Evolutionary conservation across 2,329 filamentous ascomycete genomes (phyloP).

Genomic region (Aspergillus puulaauensis): DNA sequence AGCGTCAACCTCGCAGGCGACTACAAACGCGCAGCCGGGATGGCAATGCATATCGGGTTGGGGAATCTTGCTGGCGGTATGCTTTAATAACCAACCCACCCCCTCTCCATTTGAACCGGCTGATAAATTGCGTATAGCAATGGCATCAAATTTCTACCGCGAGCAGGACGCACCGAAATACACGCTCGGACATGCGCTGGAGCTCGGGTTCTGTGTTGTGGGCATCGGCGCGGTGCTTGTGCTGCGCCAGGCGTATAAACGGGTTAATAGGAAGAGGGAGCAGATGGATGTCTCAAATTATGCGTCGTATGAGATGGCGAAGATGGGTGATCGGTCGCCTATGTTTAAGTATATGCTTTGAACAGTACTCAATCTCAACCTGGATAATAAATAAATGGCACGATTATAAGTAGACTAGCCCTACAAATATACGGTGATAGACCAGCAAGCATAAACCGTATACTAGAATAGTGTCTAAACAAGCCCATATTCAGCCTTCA

Average conservation of each 20-base stretch:
- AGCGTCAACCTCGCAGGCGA: slow-evolving; percentile 60
- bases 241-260: slow-evolving; percentile 52
- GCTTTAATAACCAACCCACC: background rate
- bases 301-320: slow-evolving; percentile 52
- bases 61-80: slow-evolving; percentile 52
- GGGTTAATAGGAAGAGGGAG: slow-evolving; percentile 60
- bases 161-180: slow-evolving; percentile 50
- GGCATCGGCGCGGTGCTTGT: slow-evolving; percentile 48
- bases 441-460: background rate
- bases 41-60: slow-evolving; percentile 63
- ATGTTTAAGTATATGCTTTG: slow-evolving; percentile 62
- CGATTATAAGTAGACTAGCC: background rate
- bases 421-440: background rate
- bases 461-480: too few species aligned
- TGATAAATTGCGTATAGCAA: slow-evolving; percentile 43
- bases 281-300: slow-evolving; percentile 44
- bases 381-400: too few species aligned
- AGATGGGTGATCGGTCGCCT: slow-evolving; percentile 60
- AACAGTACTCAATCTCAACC: too few species aligned
- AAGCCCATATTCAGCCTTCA: slow-evolving; percentile 27
- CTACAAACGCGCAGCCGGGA: slow-evolving; percentile 57
- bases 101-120: too few species aligned
- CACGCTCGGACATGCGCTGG: slow-evolving; percentile 51
- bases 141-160: slow-evolving; percentile 72
- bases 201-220: slow-evolving; percentile 50